These are phyloP conservation scores for Candida maesae DNA, from an alignment of 805 yeast genomes.

Conservation along the genomic window DNA sequence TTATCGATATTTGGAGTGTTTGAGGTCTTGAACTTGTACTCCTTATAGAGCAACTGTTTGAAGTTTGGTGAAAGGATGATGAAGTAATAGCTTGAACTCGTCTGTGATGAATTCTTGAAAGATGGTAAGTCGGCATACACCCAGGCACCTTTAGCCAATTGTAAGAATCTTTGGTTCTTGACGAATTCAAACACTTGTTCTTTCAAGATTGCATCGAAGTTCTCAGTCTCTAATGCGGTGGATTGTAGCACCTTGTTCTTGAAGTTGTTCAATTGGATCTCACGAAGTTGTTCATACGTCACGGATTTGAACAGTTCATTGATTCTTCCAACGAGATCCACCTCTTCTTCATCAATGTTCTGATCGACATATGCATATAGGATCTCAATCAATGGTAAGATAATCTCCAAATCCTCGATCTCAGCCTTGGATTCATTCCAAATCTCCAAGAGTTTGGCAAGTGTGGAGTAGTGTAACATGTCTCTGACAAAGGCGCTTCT, in stretches of 20 bases:
- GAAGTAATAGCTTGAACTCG: slow-evolving; percentile 43
- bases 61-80: slow-evolving; percentile 66
- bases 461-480: slow-evolving; percentile 49
- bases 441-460: slow-evolving; percentile 53
- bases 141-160: slow-evolving; percentile 77
- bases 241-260: slow-evolving; percentile 33
- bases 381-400: slow-evolving; percentile 42
- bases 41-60: slow-evolving; percentile 55
- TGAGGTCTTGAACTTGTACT: slow-evolving; percentile 44
- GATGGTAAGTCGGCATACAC: slow-evolving; percentile 60
- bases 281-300: slow-evolving; percentile 49
- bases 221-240: slow-evolving; percentile 45
- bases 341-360: slow-evolving; percentile 20
- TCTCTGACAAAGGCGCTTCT: slow-evolving; percentile 47
- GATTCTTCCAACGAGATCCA: slow-evolving; percentile 39
- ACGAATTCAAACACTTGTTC: slow-evolving; percentile 67
- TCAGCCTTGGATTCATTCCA: slow-evolving; percentile 65
- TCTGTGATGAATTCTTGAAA: slow-evolving; percentile 18
- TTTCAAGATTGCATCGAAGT: slow-evolving; percentile 47
- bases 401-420: slow-evolving; percentile 46
- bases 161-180: slow-evolving; percentile 68
- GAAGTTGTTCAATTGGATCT: slow-evolving; percentile 45
- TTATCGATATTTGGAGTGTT: slow-evolving; percentile 56
- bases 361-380: slow-evolving; percentile 30
- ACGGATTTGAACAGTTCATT: slow-evolving; percentile 38